Conservation (phyloP, 495 filamentous ascomycete genomes). For the Aspergillus incahuasiensis region DNA sequence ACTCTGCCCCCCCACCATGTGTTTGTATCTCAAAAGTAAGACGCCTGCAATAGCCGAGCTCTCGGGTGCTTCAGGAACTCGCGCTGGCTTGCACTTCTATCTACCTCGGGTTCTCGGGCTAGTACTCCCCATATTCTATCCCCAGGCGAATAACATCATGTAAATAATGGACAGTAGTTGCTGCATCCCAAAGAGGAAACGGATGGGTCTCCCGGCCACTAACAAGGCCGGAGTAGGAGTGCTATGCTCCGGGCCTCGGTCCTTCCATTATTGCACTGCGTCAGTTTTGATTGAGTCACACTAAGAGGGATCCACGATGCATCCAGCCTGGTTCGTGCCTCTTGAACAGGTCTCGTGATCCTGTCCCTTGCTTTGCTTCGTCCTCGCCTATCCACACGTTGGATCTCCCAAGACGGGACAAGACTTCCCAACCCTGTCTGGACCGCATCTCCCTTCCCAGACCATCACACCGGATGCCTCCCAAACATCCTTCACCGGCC, state of each 20-base stretch:
- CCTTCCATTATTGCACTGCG: background rate
- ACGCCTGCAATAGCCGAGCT: slow-evolving; percentile 9
- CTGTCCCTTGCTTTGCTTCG: background rate
- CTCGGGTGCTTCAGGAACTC: slow-evolving; percentile 21
- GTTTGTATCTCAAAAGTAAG: background rate
- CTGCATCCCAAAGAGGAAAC: background rate
- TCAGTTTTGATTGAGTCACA: background rate
- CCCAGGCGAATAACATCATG: too few relatives aligned
- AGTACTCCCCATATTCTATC: slow-evolving; percentile 4
- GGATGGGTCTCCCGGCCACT: background rate
- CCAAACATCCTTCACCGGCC: background rate
- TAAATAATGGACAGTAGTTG: background rate
- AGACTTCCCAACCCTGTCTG: slow-evolving; percentile 10
- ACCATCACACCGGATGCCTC: slow-evolving; percentile 3
- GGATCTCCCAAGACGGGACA: slow-evolving; percentile 5
- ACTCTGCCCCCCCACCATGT: background rate
- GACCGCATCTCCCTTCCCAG: slow-evolving; percentile 5
- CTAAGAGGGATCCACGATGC: background rate
- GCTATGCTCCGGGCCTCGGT: slow-evolving; percentile 1
- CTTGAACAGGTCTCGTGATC: slow-evolving; percentile 5
- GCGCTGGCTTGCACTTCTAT: background rate
- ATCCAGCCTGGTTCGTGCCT: background rate
- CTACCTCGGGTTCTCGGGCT: slow-evolving; percentile 25
- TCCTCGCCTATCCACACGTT: background rate
- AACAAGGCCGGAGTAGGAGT: background rate